Evolutionary conservation across 106 monocot species (phyloP).

Genomic region (Triglochin maritima): DNA sequence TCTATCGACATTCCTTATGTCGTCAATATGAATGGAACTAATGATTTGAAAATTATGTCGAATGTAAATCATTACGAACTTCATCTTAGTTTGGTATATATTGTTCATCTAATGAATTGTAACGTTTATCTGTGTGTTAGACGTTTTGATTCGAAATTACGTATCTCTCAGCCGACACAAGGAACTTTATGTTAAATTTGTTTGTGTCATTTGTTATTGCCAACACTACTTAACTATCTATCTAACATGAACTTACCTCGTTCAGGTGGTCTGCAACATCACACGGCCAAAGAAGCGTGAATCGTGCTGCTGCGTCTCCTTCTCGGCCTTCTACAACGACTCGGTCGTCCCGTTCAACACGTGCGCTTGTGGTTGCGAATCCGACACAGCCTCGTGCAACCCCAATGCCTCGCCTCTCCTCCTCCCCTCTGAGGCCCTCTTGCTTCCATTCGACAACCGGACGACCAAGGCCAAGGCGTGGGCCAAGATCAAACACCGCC

Average conservation of each 20-base stretch:
- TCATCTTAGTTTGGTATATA: no score
- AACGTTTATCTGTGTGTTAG: no score
- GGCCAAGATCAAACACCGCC: conserved; percentile 23
- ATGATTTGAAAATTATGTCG: no score
- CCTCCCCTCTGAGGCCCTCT: conserved; percentile 26
- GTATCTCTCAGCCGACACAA: no score
- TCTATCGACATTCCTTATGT: no score
- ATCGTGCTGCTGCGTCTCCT: conserved; percentile 83
- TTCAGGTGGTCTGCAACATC: conserved; percentile 78
- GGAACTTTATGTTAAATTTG: no score
- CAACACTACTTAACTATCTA: no score
- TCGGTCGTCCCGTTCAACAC: conserved; percentile 83
- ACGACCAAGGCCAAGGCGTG: conserved; percentile 32
- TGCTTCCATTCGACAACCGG: conserved; percentile 22
- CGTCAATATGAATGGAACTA: no score
- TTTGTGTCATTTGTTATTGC: no score
- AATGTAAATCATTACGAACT: no score
- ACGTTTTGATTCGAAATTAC: no score
- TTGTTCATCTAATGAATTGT: no score
- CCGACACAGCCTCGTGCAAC: conserved; percentile 31
- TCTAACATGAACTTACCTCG: background rate
- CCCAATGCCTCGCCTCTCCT: conserved; percentile 32
- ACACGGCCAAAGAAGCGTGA: conserved; percentile 33
- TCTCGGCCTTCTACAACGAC: conserved; percentile 90
- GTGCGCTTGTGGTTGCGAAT: conserved; percentile 81